Evolutionary conservation across 768 basidiomycete genomes (phyloP).

Genomic region (Amanita rubescens): DNA sequence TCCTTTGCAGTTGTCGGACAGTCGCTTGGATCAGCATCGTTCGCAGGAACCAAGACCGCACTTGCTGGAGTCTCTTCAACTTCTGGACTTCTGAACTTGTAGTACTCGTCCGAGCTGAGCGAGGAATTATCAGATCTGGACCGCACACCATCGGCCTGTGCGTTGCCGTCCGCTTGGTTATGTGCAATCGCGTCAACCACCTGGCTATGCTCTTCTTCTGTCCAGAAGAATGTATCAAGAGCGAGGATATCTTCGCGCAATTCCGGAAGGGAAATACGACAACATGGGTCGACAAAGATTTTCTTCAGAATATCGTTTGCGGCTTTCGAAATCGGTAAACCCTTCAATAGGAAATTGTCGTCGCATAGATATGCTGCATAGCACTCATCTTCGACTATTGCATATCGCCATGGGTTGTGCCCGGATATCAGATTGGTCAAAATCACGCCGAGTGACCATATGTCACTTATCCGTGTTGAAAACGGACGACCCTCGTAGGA

Average conservation of each 20-base stretch:
- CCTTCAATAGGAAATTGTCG: slow-evolving; percentile 52
- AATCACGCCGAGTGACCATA: slow-evolving; percentile 75
- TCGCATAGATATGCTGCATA: slow-evolving; percentile 60
- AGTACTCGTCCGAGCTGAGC: slow-evolving; percentile 28
- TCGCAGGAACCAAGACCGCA: background rate
- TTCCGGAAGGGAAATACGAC: slow-evolving; percentile 55
- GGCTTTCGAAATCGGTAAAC: slow-evolving; percentile 66
- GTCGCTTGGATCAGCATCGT: background rate
- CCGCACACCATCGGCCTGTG: slow-evolving; percentile 3
- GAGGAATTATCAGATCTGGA: slow-evolving; percentile 9
- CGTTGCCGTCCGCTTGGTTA: background rate
- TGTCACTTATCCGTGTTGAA: slow-evolving; percentile 57
- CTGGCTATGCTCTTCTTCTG: background rate
- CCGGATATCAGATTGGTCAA: slow-evolving; percentile 78
- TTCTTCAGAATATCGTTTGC: slow-evolving; percentile 61
- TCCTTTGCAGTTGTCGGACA: background rate
- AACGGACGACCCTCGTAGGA: slow-evolving; percentile 35
- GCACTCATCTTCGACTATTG: slow-evolving; percentile 56
- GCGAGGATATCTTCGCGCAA: slow-evolving; percentile 49
- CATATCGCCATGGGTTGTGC: slow-evolving; percentile 72
- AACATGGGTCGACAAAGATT: slow-evolving; percentile 62
- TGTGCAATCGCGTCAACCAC: background rate
- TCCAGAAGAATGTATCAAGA: slow-evolving; percentile 54
- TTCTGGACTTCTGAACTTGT: slow-evolving; percentile 15
- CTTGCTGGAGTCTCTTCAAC: slow-evolving; percentile 7